Conservation (phyloP, 2,329 filamentous ascomycete genomes). For the Colletotrichum lentis region DNA sequence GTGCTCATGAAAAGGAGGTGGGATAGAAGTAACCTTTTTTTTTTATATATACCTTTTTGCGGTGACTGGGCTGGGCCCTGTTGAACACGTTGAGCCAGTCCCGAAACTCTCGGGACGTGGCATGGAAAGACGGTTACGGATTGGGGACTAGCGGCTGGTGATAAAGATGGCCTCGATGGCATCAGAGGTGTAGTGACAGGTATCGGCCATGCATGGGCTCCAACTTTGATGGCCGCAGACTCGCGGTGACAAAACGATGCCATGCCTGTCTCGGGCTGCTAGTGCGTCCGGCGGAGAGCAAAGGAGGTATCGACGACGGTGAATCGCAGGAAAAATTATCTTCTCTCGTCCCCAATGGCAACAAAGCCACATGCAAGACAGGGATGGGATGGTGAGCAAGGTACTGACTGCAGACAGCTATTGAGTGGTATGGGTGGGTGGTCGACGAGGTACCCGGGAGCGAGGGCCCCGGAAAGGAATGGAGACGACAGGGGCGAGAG, state of each 20-base stretch:
- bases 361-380: constrained; percentile 23
- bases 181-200: constrained; percentile 29
- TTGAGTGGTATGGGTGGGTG: constrained; percentile 5
- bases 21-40: constrained; percentile 30
- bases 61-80: constrained; percentile 29
- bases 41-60: constrained; percentile 23
- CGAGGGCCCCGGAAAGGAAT: constrained; percentile 25
- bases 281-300: not conserved
- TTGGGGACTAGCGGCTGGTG: constrained; percentile 25
- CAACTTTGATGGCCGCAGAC: constrained; percentile 14
- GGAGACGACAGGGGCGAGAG: constrained; percentile 12
- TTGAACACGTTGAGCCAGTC: constrained; percentile 21
- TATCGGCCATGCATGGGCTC: constrained; percentile 30
- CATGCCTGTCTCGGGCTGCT: constrained; percentile 13
- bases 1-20: constrained; percentile 10
- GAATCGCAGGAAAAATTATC: constrained; percentile 19
- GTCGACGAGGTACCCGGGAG: constrained; percentile 32
- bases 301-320: not conserved
- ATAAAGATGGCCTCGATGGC: constrained; percentile 29
- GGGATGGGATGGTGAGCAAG: constrained; percentile 25
- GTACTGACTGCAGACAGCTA: constrained; percentile 9
- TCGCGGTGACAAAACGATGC: constrained; percentile 16
- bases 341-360: constrained; percentile 9
- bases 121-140: constrained; percentile 19
- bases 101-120: constrained; percentile 22